Percentiles rank a stretch among this genome's conserved stretches.
Evolutionary conservation across 2,329 filamentous ascomycete genomes (phyloP).

Genomic region (Ascosphaera pollenicola): DNA sequence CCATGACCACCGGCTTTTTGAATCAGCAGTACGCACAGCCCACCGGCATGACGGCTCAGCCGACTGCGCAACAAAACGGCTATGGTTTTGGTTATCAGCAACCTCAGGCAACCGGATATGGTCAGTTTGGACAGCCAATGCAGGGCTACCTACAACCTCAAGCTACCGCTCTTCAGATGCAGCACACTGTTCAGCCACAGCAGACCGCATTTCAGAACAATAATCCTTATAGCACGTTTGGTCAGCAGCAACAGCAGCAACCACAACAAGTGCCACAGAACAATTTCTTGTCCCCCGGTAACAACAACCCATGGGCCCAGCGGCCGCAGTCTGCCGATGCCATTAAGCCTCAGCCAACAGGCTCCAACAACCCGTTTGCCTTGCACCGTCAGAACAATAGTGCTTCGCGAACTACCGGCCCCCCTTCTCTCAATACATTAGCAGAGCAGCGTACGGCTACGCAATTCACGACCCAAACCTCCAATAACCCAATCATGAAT

Average conservation of each 20-base stretch:
- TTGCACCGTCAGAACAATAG: constrained; percentile 37
- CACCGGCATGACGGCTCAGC: constrained; percentile 43
- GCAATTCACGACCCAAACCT: constrained; percentile 27
- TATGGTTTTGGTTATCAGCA: constrained; percentile 46
- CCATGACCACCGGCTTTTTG: constrained; percentile 45
- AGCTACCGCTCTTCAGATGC: constrained; percentile 16
- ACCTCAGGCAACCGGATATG: constrained; percentile 43
- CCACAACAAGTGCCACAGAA: constrained; percentile 26
- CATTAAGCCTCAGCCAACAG: constrained; percentile 65
- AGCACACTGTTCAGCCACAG: constrained; percentile 32
- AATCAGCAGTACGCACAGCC: constrained; percentile 53
- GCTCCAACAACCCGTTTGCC: constrained; percentile 96
- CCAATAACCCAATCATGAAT: constrained; percentile 30
- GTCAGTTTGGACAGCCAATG: constrained; percentile 25
- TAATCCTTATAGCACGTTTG: constrained; percentile 33
- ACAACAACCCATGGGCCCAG: constrained; percentile 81
- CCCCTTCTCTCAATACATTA: constrained; percentile 52
- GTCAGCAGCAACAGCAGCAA: constrained; percentile 23
- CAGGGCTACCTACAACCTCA: constrained; percentile 11
- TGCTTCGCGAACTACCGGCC: constrained; percentile 29
- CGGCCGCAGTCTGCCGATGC: constrained; percentile 35
- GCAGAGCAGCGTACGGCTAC: constrained; percentile 65
- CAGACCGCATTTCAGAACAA: constrained; percentile 34
- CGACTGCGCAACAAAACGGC: constrained; percentile 45
- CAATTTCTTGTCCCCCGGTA: constrained; percentile 50